A percentile compares a stretch with the other conserved stretches of the same genome.
phyloP scores from a whole-genome alignment of 805 yeast species.

The Zygosaccharomyces kombuchaensis region DNA sequence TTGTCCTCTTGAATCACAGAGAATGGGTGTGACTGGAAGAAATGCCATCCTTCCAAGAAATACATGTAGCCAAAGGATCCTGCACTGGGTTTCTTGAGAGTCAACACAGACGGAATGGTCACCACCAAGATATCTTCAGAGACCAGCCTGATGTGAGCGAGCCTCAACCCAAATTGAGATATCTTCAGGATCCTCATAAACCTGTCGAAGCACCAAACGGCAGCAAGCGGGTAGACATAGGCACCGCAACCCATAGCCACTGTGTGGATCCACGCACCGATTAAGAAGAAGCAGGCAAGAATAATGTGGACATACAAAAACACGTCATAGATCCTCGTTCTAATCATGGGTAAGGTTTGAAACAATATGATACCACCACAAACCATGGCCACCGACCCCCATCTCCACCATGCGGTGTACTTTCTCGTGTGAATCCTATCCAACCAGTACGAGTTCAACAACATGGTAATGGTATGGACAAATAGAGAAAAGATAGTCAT shows the following conservation, averaged over 20 bases:
- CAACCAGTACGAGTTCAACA: constrained; percentile 37
- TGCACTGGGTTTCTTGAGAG: constrained; percentile 44
- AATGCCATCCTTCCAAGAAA: constrained; percentile 36
- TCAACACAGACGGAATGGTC: constrained; percentile 10
- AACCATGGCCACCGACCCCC: constrained; percentile 30
- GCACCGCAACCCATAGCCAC: constrained; percentile 45
- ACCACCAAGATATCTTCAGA: constrained; percentile 40
- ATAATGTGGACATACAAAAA: constrained; percentile 43
- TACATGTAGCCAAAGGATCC: constrained; percentile 56
- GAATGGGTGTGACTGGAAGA: constrained; percentile 66
- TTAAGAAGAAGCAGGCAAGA: constrained; percentile 42
- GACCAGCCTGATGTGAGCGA: constrained; percentile 38
- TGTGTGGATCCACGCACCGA: constrained; percentile 46
- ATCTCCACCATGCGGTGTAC: constrained; percentile 42
- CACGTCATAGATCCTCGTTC: constrained; percentile 46
- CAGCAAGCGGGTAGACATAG: constrained; percentile 50
- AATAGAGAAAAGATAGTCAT: constrained; percentile 44
- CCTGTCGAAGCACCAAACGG: constrained; percentile 70
- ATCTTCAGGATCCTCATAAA: constrained; percentile 52
- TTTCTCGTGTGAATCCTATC: constrained; percentile 37
- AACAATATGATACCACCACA: constrained; percentile 42
- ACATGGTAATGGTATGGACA: constrained; percentile 54
- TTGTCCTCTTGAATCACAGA: constrained; percentile 43
- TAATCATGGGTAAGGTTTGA: constrained; percentile 43
- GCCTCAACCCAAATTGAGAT: constrained; percentile 54